Conservation (phyloP, 495 filamentous ascomycete species). For the Aspergillus heteromorphus region DNA sequence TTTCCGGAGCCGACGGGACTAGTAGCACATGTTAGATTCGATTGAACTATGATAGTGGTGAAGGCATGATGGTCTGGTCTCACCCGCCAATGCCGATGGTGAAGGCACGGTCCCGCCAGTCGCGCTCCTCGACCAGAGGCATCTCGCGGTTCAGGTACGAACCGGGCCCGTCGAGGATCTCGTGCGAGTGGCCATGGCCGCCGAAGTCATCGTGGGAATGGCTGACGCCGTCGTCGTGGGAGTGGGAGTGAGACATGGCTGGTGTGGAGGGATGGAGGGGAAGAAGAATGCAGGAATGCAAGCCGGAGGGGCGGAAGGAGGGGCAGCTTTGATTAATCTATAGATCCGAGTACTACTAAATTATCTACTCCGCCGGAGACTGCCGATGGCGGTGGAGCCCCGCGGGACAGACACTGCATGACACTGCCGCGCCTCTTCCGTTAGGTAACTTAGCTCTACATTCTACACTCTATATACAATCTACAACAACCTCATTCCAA, state of each 20-base stretch:
- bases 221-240: constrained; percentile 44
- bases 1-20: constrained; percentile 97
- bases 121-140: constrained; percentile 79
- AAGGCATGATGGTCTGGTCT: constrained; percentile 20
- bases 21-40: constrained; percentile 2
- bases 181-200: constrained; percentile 92
- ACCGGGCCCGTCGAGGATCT: constrained; percentile 91
- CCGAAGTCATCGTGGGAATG: constrained; percentile 63
- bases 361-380: neutral
- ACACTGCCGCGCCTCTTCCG: too few species aligned
- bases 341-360: too few species aligned
- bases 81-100: constrained; percentile 97
- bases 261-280: neutral
- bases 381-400: neutral
- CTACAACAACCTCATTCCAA: too few species aligned
- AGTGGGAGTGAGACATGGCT: constrained; percentile 49
- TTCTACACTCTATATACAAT: too few species aligned
- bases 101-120: constrained; percentile 89
- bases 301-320: neutral
- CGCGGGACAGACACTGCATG: neutral
- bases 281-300: neutral
- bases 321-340: too few species aligned
- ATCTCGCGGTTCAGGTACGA: constrained; percentile 88
- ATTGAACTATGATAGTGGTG: neutral
- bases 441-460: too few species aligned